phyloP scores from a whole-genome alignment of 1,284 basidiomycete genomes.

The Sphaerobolus stellatus region DNA sequence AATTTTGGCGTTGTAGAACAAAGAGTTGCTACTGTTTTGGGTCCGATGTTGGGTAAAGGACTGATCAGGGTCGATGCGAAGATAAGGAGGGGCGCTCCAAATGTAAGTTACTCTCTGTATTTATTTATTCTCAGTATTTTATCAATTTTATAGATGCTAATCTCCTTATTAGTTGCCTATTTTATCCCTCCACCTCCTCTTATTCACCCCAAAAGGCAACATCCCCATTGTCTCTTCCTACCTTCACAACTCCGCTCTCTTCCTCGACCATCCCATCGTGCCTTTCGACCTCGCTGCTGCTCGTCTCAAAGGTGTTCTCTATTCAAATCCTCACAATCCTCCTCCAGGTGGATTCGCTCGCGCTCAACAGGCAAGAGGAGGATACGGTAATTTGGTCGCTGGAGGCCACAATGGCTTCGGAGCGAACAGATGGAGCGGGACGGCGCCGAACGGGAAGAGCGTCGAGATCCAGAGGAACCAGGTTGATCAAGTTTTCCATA shows the following conservation, averaged over 20 bases:
- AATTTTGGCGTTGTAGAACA: slow-evolving; percentile 86
- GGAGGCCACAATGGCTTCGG: slow-evolving; percentile 38
- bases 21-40: slow-evolving; percentile 73
- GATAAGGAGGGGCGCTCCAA: slow-evolving; percentile 59
- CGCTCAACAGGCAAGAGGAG: slow-evolving; percentile 31
- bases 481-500: slow-evolving; percentile 92
- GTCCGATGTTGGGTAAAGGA: slow-evolving; percentile 79
- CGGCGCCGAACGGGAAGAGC: slow-evolving; percentile 67
- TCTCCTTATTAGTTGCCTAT: slow-evolving; percentile 62
- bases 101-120: slow-evolving; percentile 47
- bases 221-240: slow-evolving; percentile 77
- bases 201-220: slow-evolving; percentile 92
- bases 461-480: slow-evolving; percentile 92
- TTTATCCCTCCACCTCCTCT: slow-evolving; percentile 79
- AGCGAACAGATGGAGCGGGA: slow-evolving; percentile 55
- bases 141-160: slow-evolving; percentile 12
- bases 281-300: slow-evolving; percentile 47
- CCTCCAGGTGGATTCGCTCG: slow-evolving; percentile 66
- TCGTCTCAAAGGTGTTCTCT: slow-evolving; percentile 64
- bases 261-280: slow-evolving; percentile 78
- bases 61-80: slow-evolving; percentile 83
- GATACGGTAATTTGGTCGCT: background rate
- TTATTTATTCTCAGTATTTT: slow-evolving; percentile 12
- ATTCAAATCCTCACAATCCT: slow-evolving; percentile 87
- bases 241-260: slow-evolving; percentile 64